Base-by-base conservation (phyloP, 2,329 filamentous ascomycete species). In the Ramichloridium luteum region DNA sequence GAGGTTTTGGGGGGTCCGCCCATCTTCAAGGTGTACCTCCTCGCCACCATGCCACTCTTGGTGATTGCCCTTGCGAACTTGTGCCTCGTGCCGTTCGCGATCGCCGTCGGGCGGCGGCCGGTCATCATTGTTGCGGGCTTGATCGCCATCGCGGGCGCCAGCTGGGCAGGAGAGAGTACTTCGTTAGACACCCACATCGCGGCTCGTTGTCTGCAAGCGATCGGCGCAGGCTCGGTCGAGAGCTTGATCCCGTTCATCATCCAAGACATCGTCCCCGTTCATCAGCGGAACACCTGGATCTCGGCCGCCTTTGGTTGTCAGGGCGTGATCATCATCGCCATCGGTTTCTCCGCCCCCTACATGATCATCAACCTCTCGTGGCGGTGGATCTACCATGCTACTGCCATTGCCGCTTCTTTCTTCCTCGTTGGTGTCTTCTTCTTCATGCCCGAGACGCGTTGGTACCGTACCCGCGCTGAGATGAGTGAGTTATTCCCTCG, bases 211-310 rank as follows among this genome's bases (percentile, higher is more conserved):
- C 23, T 53, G 3, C 49, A 53, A 27, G 49, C 41, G 6, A 27
- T 53, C 6, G 49, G 49, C 13, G 49, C 49, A 4, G 49, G 49
- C 27, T 49, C 49, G 4, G 47, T 53, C 1, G 49, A 53, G 35
- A 44, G 43, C n/a, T 36, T 53, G 32, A 46, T 53, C 8, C 49
- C 49, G 2, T 47, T 53, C 34, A 44, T 50, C 9, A 39, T 53
- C 3, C 48, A 52, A 28, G 49, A 51, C 16, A 40, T 50, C 32
- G 20, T 23, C 8, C 40, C 40, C 28, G 40, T 49, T 13, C 49
- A 53, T 16, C 43, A 51, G 32, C 41, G 49, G 2, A 53, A 53
- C 31, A 50, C 46, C 1, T 49, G 47, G 34, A 50, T 52, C 15
- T 41, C 36, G 4, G 39, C 36, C 12, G 40, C 50, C 9, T 53